Percentiles rank a stretch among this genome's conserved stretches.
phyloP scores from a whole-genome alignment of 345 rosid species.

The Triadica sebifera region DNA sequence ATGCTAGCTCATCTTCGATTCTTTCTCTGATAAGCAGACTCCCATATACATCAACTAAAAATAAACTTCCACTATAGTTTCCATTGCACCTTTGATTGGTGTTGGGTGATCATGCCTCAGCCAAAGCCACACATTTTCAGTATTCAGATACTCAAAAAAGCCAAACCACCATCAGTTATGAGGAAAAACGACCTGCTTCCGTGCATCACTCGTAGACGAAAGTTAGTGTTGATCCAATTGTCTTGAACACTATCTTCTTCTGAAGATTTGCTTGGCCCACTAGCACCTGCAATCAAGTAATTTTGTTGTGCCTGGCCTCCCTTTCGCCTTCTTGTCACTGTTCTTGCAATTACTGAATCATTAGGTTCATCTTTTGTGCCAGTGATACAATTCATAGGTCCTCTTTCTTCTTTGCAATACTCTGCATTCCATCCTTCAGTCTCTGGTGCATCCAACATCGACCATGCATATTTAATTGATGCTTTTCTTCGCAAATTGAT shows the following conservation, averaged over 20 bases:
- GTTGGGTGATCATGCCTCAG: constrained; percentile 63
- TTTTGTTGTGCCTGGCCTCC: constrained; percentile 40
- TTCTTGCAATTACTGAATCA: constrained; percentile 40
- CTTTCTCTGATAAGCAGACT: constrained; percentile 59
- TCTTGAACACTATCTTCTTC: constrained; percentile 36
- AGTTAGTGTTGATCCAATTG: constrained; percentile 43
- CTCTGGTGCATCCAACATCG: constrained; percentile 58
- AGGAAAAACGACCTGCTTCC: constrained; percentile 57
- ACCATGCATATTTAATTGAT: constrained; percentile 45
- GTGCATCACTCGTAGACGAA: constrained; percentile 53
- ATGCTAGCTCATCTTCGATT: constrained; percentile 38
- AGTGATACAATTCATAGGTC: constrained; percentile 51
- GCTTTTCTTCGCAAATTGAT: constrained; percentile 39
- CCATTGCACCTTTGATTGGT: constrained; percentile 50
- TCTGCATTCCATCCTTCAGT: constrained; percentile 78
- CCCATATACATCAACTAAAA: constrained; percentile 51
- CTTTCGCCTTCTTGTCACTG: constrained; percentile 46
- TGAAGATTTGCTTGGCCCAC: constrained; percentile 5
- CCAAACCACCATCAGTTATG: constrained; percentile 48
- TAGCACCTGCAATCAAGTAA: constrained; percentile 36
- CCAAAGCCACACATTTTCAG: constrained; percentile 67
- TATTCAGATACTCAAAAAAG: constrained; percentile 55
- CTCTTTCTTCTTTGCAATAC: constrained; percentile 69
- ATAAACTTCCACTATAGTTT: constrained; percentile 65
- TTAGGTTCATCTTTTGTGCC: constrained; percentile 55